Evolutionary conservation across 257 asterid species (phyloP).

Genomic region (Solanum chiquidenum): DNA sequence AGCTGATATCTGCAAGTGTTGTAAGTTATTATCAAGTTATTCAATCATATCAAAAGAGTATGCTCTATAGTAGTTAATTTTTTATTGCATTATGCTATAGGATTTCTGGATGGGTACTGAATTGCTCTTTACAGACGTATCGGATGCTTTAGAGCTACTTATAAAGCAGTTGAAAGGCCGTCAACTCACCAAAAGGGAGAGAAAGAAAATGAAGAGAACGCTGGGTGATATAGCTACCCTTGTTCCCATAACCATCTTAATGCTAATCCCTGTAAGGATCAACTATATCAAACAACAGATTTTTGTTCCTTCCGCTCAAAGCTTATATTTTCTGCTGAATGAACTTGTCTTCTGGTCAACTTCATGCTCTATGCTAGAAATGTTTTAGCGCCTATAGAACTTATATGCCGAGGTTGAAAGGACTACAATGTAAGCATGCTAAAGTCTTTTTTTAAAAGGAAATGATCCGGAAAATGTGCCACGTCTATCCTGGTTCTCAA

Average conservation of each 20-base stretch:
- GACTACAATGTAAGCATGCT: background rate
- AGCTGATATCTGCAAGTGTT: conserved; percentile 38
- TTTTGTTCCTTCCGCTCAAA: background rate
- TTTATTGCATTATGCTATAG: conserved; percentile 21
- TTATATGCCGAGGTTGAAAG: background rate
- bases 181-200: conserved; percentile 47
- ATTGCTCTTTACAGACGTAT: conserved; percentile 46
- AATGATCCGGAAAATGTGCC: background rate
- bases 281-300: background rate
- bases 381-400: background rate
- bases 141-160: conserved; percentile 24
- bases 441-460: background rate
- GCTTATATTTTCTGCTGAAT: background rate
- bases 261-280: conserved; percentile 70
- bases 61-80: background rate
- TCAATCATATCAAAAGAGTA: background rate
- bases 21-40: conserved; percentile 27
- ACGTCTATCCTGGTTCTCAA: background rate
- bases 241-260: conserved; percentile 61
- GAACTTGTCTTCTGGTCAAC: background rate
- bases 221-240: conserved; percentile 48
- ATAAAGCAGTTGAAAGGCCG: conserved; percentile 38
- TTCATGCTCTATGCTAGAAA: background rate
- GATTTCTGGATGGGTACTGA: conserved; percentile 75
- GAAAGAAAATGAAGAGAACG: conserved; percentile 47